Percentiles rank a stretch among this genome's conserved stretches.
phyloP scores from a whole-genome alignment of 2,329 filamentous ascomycete genomes.

The Colletotrichum lini region DNA sequence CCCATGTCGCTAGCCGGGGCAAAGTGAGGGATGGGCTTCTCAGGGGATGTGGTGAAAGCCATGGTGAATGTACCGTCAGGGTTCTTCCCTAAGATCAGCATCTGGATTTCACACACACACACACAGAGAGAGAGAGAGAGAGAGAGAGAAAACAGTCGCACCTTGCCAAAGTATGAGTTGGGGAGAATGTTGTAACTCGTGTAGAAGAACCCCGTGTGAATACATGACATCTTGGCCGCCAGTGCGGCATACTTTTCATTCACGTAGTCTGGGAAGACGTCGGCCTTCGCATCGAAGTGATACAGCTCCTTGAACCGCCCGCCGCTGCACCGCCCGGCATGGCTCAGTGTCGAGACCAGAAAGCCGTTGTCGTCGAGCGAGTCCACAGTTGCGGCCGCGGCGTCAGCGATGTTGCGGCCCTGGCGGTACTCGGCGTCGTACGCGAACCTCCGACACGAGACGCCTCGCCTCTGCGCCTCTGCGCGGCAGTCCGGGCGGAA shows the following conservation, averaged over 20 bases:
- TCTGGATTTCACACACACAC: neutral
- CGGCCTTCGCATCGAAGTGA: slow-evolving; percentile 68
- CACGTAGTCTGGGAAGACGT: slow-evolving; percentile 63
- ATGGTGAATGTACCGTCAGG: slow-evolving; percentile 61
- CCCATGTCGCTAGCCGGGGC: slow-evolving; percentile 63
- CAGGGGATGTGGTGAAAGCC: slow-evolving; percentile 60
- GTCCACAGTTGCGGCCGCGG: slow-evolving; percentile 58
- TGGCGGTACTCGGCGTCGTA: slow-evolving; percentile 65
- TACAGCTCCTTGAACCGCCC: slow-evolving; percentile 65
- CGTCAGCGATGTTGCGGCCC: slow-evolving; percentile 69
- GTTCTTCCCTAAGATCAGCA: slow-evolving; percentile 46
- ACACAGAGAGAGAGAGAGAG: too few relatives aligned
- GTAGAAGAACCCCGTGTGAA: slow-evolving; percentile 65
- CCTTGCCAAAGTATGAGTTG: slow-evolving; percentile 62
- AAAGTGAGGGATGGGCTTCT: slow-evolving; percentile 59
- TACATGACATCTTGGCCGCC: slow-evolving; percentile 65
- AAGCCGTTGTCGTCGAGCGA: slow-evolving; percentile 64
- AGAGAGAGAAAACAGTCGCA: slow-evolving; percentile 44
- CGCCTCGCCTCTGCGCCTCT: slow-evolving; percentile 54
- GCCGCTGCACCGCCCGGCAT: slow-evolving; percentile 61
- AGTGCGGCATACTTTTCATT: slow-evolving; percentile 58
- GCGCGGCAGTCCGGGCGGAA: slow-evolving; percentile 59
- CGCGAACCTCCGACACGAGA: slow-evolving; percentile 59
- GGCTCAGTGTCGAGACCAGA: slow-evolving; percentile 65
- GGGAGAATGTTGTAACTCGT: slow-evolving; percentile 64